These are phyloP conservation scores for Penicillium glabrum DNA, from an alignment of 2,329 filamentous ascomycete species.

Conservation along the genomic window DNA sequence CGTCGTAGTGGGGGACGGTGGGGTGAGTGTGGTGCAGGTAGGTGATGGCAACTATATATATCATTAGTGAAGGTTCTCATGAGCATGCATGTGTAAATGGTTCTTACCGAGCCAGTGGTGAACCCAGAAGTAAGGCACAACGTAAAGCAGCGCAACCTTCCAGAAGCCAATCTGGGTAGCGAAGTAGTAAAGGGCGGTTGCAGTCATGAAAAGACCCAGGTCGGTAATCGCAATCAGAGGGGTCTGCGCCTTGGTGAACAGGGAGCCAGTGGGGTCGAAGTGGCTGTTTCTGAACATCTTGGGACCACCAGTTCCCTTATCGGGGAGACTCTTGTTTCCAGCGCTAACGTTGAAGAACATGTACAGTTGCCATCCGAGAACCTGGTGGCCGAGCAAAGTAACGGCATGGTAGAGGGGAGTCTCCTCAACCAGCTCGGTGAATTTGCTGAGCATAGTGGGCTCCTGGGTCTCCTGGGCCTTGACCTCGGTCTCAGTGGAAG, in stretches of 20 bases:
- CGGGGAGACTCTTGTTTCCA: conserved; percentile 33
- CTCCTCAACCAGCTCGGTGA: conserved; percentile 56
- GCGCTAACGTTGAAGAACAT: conserved; percentile 59
- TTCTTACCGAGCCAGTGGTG: conserved; percentile 67
- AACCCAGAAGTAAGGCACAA: conserved; percentile 66
- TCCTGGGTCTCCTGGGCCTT: conserved; percentile 39
- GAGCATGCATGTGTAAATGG: background rate
- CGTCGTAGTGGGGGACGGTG: conserved; percentile 57
- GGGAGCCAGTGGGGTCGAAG: conserved; percentile 60
- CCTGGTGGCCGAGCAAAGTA: conserved; percentile 59
- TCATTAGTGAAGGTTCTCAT: background rate
- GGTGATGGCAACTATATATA: conserved; percentile 62
- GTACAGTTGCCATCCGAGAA: conserved; percentile 65
- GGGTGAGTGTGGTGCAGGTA: conserved; percentile 71
- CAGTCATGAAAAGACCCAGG: conserved; percentile 56
- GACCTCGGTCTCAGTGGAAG: conserved; percentile 40
- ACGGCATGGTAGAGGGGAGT: conserved; percentile 56
- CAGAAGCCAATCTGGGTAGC: conserved; percentile 55
- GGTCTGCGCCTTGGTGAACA: conserved; percentile 60
- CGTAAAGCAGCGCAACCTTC: conserved; percentile 61
- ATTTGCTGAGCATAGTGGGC: conserved; percentile 46
- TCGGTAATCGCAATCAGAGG: conserved; percentile 60
- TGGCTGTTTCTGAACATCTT: conserved; percentile 45
- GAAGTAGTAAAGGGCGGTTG: conserved; percentile 52
- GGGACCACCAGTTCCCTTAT: conserved; percentile 2